Conservation (phyloP, 768 basidiomycete genomes). For the Leucosporidium yakuticum region DNA sequence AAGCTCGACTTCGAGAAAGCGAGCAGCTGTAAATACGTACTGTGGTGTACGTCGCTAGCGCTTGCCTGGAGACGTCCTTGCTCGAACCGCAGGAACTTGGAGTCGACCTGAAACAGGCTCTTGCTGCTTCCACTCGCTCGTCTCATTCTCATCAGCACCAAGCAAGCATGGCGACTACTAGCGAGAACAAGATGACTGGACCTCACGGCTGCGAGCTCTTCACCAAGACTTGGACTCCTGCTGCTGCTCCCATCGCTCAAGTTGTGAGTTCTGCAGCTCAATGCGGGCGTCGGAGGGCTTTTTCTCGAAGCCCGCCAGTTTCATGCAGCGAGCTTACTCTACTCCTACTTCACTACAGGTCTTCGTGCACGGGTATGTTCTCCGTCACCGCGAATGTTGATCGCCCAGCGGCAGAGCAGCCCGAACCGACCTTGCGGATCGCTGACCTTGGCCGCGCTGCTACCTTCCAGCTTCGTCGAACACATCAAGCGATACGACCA, state of each 20-base stretch:
- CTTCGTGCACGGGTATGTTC: constrained; percentile 32
- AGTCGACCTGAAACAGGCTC: too few relatives aligned
- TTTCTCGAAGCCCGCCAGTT: too few relatives aligned
- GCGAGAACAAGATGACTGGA: neutral
- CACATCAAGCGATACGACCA: constrained; percentile 36
- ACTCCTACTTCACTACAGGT: neutral
- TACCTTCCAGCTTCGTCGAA: constrained; percentile 28
- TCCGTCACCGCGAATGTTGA: neutral
- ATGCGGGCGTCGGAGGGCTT: neutral
- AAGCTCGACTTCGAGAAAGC: too few relatives aligned
- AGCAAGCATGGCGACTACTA: too few relatives aligned
- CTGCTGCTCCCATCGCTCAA: neutral
- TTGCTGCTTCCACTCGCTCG: too few relatives aligned
- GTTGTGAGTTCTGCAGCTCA: neutral
- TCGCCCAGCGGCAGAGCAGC: too few relatives aligned
- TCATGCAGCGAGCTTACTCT: too few relatives aligned
- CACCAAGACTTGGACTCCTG: constrained; percentile 27
- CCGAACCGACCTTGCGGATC: neutral
- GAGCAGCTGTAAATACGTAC: too few relatives aligned
- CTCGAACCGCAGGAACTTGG: too few relatives aligned
- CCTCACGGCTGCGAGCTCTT: constrained; percentile 12
- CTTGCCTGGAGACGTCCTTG: too few relatives aligned
- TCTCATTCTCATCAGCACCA: too few relatives aligned
- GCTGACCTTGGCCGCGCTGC: neutral
- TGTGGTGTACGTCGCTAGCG: too few relatives aligned